Evolutionary conservation across 768 basidiomycete species (phyloP), one percentile per base, ranked within the genome.

Genomic region (Leccinum pellstonianum): DNA sequence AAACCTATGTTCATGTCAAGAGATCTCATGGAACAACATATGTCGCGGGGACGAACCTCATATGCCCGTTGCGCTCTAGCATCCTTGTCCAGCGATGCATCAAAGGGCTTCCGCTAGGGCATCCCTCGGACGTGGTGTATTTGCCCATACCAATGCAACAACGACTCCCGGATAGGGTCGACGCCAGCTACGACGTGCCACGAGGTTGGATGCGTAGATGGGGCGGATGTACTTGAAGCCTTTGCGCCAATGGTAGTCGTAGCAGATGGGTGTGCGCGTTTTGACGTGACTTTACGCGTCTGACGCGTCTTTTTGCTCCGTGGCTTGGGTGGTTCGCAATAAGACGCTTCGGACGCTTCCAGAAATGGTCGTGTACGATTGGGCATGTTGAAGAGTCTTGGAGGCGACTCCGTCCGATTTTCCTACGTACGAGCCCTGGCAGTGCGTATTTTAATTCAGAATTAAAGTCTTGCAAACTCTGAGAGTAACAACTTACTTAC

Each of bases 51-150:
- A 58, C 80, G 57, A 67, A 94, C 95, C 82, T 97, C 93, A 68
- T 98, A 97, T 5, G 94, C 95, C 52, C 93, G 77, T 73, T 97
- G 95, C 2, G 87, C 84, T 57, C 86, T 86, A 56, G 84, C 86
- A 41, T 85, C 84, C 4, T 71, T 68, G 47, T 70, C 80, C 63
- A 86, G 70, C 15, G 77, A 76, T 5, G 80, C 77, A 68, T 88
- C 78, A 66, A 83, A 90, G 9, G 80, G 79, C 70, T 90, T 93
- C 56, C 95, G 81, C 95, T 94, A 97, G 1, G 95, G 95, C 94
- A 98, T 97, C 37, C 85, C 85, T 49, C 95, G 83, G 21, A 74
- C 75, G 41, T 83, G 79, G 59, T 85, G 85, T 11, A 89, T 90
- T 14, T 72, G 75, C 37, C 81, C 79, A 68, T 87, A 98, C 94